These are phyloP conservation scores for Vitis vinifera DNA, from an alignment of 164 flowering plant species.

Conservation along the genomic window ASM3070453v1 NC_081819.1:626501-627000, in stretches of 20 bases:
- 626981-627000: conserved; percentile 88
- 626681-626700: too few relatives aligned
- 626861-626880: conserved; percentile 86
- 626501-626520: too few relatives aligned
- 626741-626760: conserved; percentile 98
- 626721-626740: conserved; percentile 52
- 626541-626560: too few relatives aligned
- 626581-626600: too few relatives aligned
- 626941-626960: conserved; percentile 83
- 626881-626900: conserved; percentile 88
- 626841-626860: conserved; percentile 94
- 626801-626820: conserved; percentile 89
- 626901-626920: conserved; percentile 76
- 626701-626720: too few relatives aligned
- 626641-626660: too few relatives aligned
- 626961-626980: conserved; percentile 81
- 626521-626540: too few relatives aligned
- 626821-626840: conserved; percentile 89
- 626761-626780: conserved; percentile 97
- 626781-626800: conserved; percentile 69
- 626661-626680: too few relatives aligned
- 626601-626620: too few relatives aligned
- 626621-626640: too few relatives aligned
- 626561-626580: too few relatives aligned
- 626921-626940: conserved; percentile 88